Conservation (phyloP, 1,284 basidiomycete species). For the Salmacisia buchloeana region DNA sequence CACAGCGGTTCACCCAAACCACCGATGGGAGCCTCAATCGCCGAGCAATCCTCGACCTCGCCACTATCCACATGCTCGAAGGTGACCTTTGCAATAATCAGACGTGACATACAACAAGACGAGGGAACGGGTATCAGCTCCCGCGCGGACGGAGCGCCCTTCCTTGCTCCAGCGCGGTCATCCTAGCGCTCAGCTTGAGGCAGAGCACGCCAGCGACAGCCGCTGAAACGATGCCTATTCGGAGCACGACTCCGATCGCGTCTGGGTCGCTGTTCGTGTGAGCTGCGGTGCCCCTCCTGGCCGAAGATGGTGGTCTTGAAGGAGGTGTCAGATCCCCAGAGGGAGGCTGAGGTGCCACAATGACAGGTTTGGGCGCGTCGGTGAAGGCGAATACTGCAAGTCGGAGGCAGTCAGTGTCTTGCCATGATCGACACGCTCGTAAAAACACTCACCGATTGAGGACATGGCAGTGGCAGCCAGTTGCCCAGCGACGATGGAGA, state of each 20-base stretch:
- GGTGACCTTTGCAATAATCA: no score
- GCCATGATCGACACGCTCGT: not conserved
- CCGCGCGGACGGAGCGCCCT: no score
- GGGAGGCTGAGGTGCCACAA: not conserved
- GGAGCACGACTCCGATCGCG: not conserved
- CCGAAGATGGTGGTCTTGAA: not conserved
- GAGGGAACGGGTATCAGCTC: no score
- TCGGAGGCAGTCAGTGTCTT: not conserved
- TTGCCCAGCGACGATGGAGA: conserved; percentile 1
- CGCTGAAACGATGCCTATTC: conserved; percentile 1
- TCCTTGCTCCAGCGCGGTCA: not conserved
- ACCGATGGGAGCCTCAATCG: no score
- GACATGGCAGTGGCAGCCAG: not conserved
- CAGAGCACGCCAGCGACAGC: not conserved
- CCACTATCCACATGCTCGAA: no score
- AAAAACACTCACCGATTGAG: not conserved
- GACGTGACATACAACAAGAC: no score
- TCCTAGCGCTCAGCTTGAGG: not conserved
- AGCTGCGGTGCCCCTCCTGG: not conserved
- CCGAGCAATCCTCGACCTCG: no score
- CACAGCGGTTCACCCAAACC: no score
- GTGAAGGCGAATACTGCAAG: not conserved
- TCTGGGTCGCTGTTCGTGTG: not conserved
- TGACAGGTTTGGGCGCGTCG: not conserved
- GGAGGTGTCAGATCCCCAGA: not conserved